Evolutionary conservation across 2,329 filamentous ascomycete genomes (phyloP), one percentile per base, ranked within the genome.

Genomic region (Septoria linicola): DNA sequence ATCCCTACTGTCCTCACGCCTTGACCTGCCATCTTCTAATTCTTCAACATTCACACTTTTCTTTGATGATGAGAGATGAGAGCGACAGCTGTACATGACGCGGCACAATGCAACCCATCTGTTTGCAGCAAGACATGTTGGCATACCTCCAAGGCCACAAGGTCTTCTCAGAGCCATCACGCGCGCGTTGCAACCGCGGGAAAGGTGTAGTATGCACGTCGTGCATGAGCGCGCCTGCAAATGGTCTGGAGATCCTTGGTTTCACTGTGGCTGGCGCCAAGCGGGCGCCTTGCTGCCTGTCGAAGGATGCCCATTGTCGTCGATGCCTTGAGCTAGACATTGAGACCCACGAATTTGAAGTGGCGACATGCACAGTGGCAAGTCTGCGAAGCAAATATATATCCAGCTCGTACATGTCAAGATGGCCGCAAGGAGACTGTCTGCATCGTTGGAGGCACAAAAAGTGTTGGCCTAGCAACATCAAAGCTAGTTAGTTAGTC

Each of bases 271-370:
- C 27, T n/a, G 21, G 13, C 31, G 42, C 43, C 21, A 46, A 11
- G 34, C 37, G 43, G 43, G 23, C 4, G 34, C 43, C 43, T 49
- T 31, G 46, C 46, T 49, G 46, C 46, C 46, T 49, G 25, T n/a
- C 16, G 37, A 49, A 35, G 45, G 32, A 46, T 27, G 42, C 31
- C n/a, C 10, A 21, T 41, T 35, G 46, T 49, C 37, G 30, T 42
- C 14, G 46, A 41, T 41, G 46, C 46, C 46, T 49, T 25, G 46
- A 27, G 35, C 20, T 21, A 30, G 25, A 35, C 17, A 23, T 17
- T 11, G 36, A 31, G 11, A 39, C 16, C 36, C 17, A 39, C 7
- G 8, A 11, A 5, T 11, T 3, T 11, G 17, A 3, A 39, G 36
- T 4, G 20, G 32, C 42, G 31, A 20, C 34, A 35, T 21, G 23